A percentile compares a stretch with the other conserved stretches of the same genome.
These are phyloP conservation scores for Colletotrichum higginsianum DNA, from an alignment of 2,329 filamentous ascomycete genomes.

Conservation along the genomic window DNA sequence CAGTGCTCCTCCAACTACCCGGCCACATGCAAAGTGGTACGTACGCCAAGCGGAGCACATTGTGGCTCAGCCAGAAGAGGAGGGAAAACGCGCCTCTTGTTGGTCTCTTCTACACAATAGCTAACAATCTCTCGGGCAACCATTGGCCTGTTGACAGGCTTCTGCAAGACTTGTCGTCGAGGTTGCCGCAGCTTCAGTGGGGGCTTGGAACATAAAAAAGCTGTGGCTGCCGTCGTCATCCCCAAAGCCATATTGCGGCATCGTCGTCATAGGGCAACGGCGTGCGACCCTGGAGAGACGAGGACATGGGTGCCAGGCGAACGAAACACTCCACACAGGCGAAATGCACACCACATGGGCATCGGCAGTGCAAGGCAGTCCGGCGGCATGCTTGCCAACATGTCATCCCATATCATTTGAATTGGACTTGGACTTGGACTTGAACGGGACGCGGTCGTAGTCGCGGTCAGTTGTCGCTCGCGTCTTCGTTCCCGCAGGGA, in stretches of 20 bases:
- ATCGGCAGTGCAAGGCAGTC: slow-evolving; percentile 16
- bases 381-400: slow-evolving; percentile 9
- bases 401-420: slow-evolving; percentile 27
- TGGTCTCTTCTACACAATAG: not conserved
- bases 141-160: slow-evolving; percentile 12
- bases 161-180: slow-evolving; percentile 7
- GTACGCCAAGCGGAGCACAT: slow-evolving; percentile 33
- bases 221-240: slow-evolving; percentile 39
- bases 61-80: slow-evolving; percentile 23
- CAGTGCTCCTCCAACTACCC: slow-evolving; percentile 12
- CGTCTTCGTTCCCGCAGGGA: slow-evolving; percentile 9
- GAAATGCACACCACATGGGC: slow-evolving; percentile 4
- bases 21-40: slow-evolving; percentile 29
- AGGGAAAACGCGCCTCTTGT: not conserved
- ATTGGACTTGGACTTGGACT: slow-evolving; percentile 2
- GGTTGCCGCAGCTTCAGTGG: slow-evolving; percentile 1
- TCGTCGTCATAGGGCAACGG: slow-evolving; percentile 26
- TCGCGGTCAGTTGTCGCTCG: not conserved
- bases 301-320: slow-evolving; percentile 12
- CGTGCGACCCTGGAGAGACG: slow-evolving; percentile 14
- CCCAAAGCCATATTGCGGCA: slow-evolving; percentile 15
- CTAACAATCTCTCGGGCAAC: slow-evolving; percentile 11
- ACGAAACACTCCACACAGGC: slow-evolving; percentile 19
- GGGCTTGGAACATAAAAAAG: slow-evolving; percentile 20
- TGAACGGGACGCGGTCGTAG: slow-evolving; percentile 11